These are phyloP conservation scores for Agrocybe praecox DNA, from an alignment of 768 basidiomycete species.

Conservation along the genomic window DNA sequence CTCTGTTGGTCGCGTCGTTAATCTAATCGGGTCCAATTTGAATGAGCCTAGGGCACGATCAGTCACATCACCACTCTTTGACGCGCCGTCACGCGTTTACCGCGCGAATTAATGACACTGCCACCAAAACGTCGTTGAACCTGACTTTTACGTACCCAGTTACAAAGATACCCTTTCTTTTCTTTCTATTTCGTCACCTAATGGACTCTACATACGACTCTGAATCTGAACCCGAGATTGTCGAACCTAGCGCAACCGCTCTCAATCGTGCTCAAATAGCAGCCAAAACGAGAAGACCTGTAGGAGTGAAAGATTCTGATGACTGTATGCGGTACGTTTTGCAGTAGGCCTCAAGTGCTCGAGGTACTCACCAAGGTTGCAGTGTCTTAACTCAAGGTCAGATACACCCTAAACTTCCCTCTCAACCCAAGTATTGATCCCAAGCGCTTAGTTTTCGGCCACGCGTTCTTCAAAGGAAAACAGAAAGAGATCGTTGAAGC, in stretches of 20 bases:
- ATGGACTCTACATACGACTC: not conserved
- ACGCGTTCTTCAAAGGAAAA: conserved; percentile 70
- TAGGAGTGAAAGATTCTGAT: not conserved
- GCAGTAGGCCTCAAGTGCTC: not conserved
- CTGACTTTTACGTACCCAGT: not conserved
- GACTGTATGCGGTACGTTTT: conserved; percentile 11
- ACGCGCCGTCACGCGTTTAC: not conserved
- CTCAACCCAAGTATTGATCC: not conserved
- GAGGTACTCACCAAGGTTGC: not conserved
- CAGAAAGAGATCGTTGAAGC: conserved; percentile 78
- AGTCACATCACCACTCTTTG: not conserved
- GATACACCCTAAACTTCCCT: not conserved
- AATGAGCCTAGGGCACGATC: not conserved
- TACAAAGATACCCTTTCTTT: not conserved
- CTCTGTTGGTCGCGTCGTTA: not conserved
- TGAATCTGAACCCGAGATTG: not conserved
- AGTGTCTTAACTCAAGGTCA: conserved; percentile 21
- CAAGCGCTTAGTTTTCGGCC: conserved; percentile 62
- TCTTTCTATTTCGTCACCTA: not conserved
- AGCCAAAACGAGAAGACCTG: not conserved
- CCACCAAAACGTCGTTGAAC: not conserved
- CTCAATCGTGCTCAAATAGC: not conserved
- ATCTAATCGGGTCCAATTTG: not conserved
- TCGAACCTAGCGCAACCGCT: not conserved
- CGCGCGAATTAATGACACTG: not conserved